Evolutionary conservation across 306 rosid genomes (phyloP).

Genomic region (Medicago ruthenica): DNA sequence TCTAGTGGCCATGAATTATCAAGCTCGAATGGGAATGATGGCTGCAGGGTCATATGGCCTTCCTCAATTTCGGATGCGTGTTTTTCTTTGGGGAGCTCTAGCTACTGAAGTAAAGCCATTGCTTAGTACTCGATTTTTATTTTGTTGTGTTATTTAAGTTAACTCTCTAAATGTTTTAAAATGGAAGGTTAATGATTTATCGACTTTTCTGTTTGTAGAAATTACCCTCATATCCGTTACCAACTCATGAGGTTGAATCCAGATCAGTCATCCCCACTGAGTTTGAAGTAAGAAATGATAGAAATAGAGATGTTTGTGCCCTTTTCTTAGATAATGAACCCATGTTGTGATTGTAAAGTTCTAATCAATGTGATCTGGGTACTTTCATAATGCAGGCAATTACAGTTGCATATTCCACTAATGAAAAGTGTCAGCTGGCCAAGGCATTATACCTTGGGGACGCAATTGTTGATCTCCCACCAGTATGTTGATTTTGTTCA

Average conservation of each 20-base stretch:
- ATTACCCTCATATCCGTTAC: conserved; percentile 59
- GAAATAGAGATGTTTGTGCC: background rate
- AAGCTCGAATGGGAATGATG: conserved; percentile 82
- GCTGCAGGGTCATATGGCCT: conserved; percentile 87
- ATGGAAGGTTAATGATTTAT: background rate
- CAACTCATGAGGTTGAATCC: conserved; percentile 55
- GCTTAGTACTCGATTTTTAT: background rate
- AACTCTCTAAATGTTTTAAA: background rate
- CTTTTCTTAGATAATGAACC: background rate
- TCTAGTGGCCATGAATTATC: conserved; percentile 73
- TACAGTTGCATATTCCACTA: conserved; percentile 42
- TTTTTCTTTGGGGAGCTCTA: conserved; percentile 83
- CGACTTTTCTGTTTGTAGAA: conserved; percentile 16
- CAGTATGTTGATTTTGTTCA: conserved; percentile 34
- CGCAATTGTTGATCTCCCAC: conserved; percentile 55
- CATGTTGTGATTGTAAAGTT: background rate
- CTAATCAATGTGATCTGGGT: background rate
- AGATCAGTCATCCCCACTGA: conserved; percentile 45
- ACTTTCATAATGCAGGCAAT: conserved; percentile 45
- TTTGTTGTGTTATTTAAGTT: background rate
- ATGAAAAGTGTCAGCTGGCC: conserved; percentile 40
- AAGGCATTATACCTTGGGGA: conserved; percentile 47
- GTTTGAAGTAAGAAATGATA: conserved; percentile 49
- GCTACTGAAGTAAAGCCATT: conserved; percentile 53
- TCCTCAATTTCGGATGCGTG: conserved; percentile 88